Evolutionary conservation across 192 early-diverging fungal species (phyloP), one percentile per base, ranked within the genome.

Genomic region (Backusella psychrophila): DNA sequence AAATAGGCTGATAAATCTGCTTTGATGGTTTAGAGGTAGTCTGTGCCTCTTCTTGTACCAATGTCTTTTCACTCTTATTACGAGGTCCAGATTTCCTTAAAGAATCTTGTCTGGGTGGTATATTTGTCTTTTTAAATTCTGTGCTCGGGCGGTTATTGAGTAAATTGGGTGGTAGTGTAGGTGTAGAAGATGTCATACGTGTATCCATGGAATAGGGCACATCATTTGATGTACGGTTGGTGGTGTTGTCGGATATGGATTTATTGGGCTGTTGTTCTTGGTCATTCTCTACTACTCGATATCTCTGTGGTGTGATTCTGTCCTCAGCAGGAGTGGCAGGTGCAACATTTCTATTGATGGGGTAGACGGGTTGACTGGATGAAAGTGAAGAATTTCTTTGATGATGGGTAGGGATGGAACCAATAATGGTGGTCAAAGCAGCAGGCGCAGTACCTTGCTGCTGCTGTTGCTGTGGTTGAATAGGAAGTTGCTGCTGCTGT

Each of bases 61-160:
- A 63, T 1, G 23, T 63, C 26, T 63, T 63, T 63, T 63, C 56
- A 31, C 15, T 68, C 29, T 68, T 68, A 17, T 33, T 33, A 4
- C 66, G 29, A 6, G 35, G 11, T n/a, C 29, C 15, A 31, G 63
- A 19, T 46, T 71, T 71, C 39, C 29, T 71, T 19, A 71, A 31
- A 6, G 70, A 71, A 33, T 71, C 70, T 49, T 71, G 70, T 71
- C 70, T 71, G 29, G 70, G 70, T 71, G 70, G 70, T 71, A 44
- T 44, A 49, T 69, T 39, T 19, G 68, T 5, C 36, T 69, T 35
- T 69, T 69, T 35, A 41, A 69, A 38, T n/a, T 21, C 34, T 7
- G 68, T 69, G 9, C 35, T 36, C 8, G 9, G 12, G 23, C n/a
- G 34, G 4, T 35, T 69, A 6, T 69, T 39, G 21, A n/a, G 35